Evolutionary conservation across 2,329 filamentous ascomycete species (phyloP).

Genomic region (Trichoderma citrinoviride): DNA sequence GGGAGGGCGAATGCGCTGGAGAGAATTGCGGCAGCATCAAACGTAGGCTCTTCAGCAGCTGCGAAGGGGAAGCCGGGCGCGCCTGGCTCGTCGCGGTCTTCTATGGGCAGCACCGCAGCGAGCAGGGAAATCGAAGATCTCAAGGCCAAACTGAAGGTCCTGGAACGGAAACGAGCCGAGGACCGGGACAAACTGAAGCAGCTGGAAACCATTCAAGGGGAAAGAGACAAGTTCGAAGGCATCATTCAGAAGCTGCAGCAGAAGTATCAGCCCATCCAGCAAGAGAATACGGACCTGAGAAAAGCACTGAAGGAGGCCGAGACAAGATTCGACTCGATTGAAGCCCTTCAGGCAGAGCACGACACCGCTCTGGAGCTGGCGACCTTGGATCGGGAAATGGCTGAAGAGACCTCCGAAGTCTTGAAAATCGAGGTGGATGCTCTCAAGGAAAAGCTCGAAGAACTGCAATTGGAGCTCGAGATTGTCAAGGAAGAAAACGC

Average conservation of each 20-base stretch:
- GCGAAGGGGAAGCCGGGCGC: constrained; percentile 33
- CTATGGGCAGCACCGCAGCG: constrained; percentile 50
- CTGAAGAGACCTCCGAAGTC: constrained; percentile 85
- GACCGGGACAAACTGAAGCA: constrained; percentile 81
- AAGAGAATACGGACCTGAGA: constrained; percentile 73
- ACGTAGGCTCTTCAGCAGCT: constrained; percentile 33
- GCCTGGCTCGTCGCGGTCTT: constrained; percentile 31
- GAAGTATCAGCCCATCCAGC: constrained; percentile 82
- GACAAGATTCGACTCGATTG: constrained; percentile 62
- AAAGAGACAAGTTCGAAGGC: constrained; percentile 73
- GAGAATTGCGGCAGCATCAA: constrained; percentile 45
- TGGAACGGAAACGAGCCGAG: constrained; percentile 84
- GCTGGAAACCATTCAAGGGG: constrained; percentile 71
- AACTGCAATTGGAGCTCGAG: constrained; percentile 84
- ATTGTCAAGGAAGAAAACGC: constrained; percentile 83
- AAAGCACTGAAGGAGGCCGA: constrained; percentile 77
- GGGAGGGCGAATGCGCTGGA: constrained; percentile 53
- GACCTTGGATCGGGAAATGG: constrained; percentile 90
- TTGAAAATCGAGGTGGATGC: constrained; percentile 77
- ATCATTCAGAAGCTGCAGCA: constrained; percentile 89
- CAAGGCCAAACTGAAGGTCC: constrained; percentile 78
- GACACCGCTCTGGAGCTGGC: constrained; percentile 84
- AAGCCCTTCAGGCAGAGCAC: constrained; percentile 75
- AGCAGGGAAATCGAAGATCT: constrained; percentile 78
- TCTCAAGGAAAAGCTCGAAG: constrained; percentile 72